phyloP scores from a whole-genome alignment of 257 asterid genomes.

The Scutellaria baicalensis region DNA sequence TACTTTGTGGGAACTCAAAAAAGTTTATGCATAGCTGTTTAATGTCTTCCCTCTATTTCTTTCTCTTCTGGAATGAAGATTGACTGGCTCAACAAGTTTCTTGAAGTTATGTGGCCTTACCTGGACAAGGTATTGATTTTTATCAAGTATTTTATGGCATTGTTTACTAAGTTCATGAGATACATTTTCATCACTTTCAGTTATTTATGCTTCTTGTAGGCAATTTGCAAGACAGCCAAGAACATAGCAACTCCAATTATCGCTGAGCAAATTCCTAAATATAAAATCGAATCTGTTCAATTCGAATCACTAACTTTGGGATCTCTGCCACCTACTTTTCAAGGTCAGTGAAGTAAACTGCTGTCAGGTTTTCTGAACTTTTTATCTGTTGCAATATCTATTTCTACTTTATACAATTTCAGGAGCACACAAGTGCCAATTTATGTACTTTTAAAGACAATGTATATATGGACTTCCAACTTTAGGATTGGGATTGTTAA shows the following conservation, averaged over 20 bases:
- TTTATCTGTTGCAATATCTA: not conserved
- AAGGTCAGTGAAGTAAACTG: conserved; percentile 32
- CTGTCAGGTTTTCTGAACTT: not conserved
- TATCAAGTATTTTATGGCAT: not conserved
- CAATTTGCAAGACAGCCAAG: conserved; percentile 62
- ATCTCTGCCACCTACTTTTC: conserved; percentile 57
- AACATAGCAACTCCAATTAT: conserved; percentile 56
- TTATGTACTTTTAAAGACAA: not conserved
- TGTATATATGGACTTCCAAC: not conserved
- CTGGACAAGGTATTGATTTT: conserved; percentile 68
- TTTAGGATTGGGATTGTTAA: not conserved
- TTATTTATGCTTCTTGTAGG: conserved; percentile 26
- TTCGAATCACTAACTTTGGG: conserved; percentile 51
- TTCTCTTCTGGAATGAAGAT: conserved; percentile 39
- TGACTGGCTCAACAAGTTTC: conserved; percentile 88
- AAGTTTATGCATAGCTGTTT: not conserved
- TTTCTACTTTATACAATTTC: not conserved
- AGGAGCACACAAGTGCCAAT: not conserved
- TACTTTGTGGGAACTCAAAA: not conserved
- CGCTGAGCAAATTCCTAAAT: conserved; percentile 58
- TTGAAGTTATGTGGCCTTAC: conserved; percentile 87
- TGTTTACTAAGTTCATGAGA: not conserved
- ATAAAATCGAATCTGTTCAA: conserved; percentile 58
- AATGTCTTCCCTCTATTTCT: not conserved
- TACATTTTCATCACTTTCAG: not conserved